These are phyloP conservation scores for Thermoascus crustaceus DNA, from an alignment of 2,329 filamentous ascomycete genomes.

Conservation along the genomic window DNA sequence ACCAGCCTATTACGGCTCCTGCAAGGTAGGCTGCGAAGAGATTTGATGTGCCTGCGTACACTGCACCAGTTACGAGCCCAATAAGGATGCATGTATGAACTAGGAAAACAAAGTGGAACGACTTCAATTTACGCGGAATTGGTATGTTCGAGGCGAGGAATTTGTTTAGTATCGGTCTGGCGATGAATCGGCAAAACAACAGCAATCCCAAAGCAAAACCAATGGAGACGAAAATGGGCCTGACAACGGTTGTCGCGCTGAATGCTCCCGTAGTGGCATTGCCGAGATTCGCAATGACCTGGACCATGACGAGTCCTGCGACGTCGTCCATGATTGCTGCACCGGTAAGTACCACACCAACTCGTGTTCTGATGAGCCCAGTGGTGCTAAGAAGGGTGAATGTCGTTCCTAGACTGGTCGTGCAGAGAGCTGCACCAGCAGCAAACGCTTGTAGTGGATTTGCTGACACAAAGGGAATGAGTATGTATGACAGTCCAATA, in stretches of 20 bases:
- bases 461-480: conserved; percentile 43
- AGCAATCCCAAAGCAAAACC: conserved; percentile 22
- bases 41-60: conserved; percentile 48
- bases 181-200: conserved; percentile 18
- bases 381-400: conserved; percentile 58
- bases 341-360: conserved; percentile 57
- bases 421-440: conserved; percentile 64
- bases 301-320: conserved; percentile 66
- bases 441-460: conserved; percentile 58
- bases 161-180: conserved; percentile 9
- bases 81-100: conserved; percentile 40
- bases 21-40: conserved; percentile 53
- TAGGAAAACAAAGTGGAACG: conserved; percentile 26
- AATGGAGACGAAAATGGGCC: conserved; percentile 45
- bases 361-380: conserved; percentile 43
- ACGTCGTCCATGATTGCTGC: conserved; percentile 81
- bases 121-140: conserved; percentile 7
- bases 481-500: conserved; percentile 57
- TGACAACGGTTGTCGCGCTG: conserved; percentile 36
- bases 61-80: conserved; percentile 40
- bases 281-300: conserved; percentile 63
- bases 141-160: not conserved
- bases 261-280: conserved; percentile 26
- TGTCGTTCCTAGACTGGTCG: conserved; percentile 66
- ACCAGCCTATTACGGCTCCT: conserved; percentile 44